Conservation (phyloP, 371 early-diverging fungal species). For the Rhizomucor miehei region DNA sequence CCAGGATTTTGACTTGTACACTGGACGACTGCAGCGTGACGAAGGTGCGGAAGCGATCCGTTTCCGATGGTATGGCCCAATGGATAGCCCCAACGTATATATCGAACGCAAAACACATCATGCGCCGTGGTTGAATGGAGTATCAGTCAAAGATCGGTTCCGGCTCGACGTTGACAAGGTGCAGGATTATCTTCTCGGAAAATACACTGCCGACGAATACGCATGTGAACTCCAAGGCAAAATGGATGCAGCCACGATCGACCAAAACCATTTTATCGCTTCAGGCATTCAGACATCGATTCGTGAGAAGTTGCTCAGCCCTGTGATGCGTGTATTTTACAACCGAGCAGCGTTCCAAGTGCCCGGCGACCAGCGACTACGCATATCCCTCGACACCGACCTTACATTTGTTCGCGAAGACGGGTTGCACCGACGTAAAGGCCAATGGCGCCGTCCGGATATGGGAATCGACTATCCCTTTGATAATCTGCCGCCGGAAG, state of each 20-base stretch:
- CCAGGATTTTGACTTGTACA: slow-evolving; percentile 86
- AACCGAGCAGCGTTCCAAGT: slow-evolving; percentile 99
- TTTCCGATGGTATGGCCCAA: slow-evolving; percentile 88
- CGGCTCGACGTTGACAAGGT: slow-evolving; percentile 88
- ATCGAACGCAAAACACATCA: slow-evolving; percentile 98
- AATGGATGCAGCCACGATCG: slow-evolving; percentile 70
- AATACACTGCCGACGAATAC: slow-evolving; percentile 76
- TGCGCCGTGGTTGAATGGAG: slow-evolving; percentile 95
- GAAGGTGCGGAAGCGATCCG: slow-evolving; percentile 93
- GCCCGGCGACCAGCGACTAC: slow-evolving; percentile 94
- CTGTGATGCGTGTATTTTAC: slow-evolving; percentile 93
- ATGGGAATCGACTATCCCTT: slow-evolving; percentile 90
- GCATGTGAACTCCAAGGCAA: slow-evolving; percentile 73
- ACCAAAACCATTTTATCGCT: slow-evolving; percentile 72
- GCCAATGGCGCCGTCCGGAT: slow-evolving; percentile 91
- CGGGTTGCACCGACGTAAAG: slow-evolving; percentile 62
- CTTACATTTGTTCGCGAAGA: slow-evolving; percentile 97
- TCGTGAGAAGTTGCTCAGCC: slow-evolving; percentile 73
- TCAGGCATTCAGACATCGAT: slow-evolving; percentile 82
- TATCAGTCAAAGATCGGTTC: slow-evolving; percentile 95
- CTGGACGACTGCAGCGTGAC: slow-evolving; percentile 86
- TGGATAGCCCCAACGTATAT: slow-evolving; percentile 66
- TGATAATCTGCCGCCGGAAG: slow-evolving; percentile 70
- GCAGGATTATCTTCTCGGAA: slow-evolving; percentile 76
- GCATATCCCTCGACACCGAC: slow-evolving; percentile 97